Conservation (phyloP, 2,329 filamentous ascomycete species). For the Lachnellula arida region DNA sequence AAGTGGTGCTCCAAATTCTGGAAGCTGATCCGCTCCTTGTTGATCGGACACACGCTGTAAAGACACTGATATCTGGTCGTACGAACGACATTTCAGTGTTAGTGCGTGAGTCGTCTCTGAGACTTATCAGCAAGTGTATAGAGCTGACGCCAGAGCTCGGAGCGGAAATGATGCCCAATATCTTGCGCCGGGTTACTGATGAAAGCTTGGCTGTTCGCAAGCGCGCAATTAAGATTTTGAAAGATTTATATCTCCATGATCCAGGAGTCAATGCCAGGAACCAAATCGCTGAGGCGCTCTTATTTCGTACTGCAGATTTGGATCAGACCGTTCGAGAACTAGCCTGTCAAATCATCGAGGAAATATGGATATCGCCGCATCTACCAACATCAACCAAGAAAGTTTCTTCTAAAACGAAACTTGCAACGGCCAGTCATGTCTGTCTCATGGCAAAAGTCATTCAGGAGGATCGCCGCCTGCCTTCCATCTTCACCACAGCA, state of each 20-base stretch:
- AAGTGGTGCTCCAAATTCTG: constrained; percentile 83
- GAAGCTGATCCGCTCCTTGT: constrained; percentile 89
- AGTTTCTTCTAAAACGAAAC: constrained; percentile 64
- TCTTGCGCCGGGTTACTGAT: constrained; percentile 75
- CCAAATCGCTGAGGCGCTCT: constrained; percentile 72
- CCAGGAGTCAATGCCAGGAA: constrained; percentile 64
- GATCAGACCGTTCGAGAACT: constrained; percentile 81
- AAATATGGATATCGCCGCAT: constrained; percentile 85
- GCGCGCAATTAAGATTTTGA: constrained; percentile 85
- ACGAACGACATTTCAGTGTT: constrained; percentile 77
- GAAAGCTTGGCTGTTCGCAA: constrained; percentile 83
- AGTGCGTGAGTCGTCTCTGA: constrained; percentile 85
- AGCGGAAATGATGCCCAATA: constrained; percentile 64
- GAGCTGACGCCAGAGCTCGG: constrained; percentile 73
- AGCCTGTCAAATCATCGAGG: constrained; percentile 84
- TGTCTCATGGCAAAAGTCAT: constrained; percentile 79
- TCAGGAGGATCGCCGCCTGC: constrained; percentile 59
- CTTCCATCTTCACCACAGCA: constrained; percentile 63
- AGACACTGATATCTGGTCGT: constrained; percentile 73
- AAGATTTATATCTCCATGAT: constrained; percentile 87
- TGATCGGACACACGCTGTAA: constrained; percentile 70
- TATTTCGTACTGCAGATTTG: constrained; percentile 75
- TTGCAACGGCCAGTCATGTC: constrained; percentile 76
- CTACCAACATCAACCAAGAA: constrained; percentile 43
- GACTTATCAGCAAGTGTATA: constrained; percentile 84